Percentiles rank a stretch among this genome's conserved stretches.
These are phyloP conservation scores for Pholiota molesta DNA, from an alignment of 768 basidiomycete genomes.

Conservation along the genomic window DNA sequence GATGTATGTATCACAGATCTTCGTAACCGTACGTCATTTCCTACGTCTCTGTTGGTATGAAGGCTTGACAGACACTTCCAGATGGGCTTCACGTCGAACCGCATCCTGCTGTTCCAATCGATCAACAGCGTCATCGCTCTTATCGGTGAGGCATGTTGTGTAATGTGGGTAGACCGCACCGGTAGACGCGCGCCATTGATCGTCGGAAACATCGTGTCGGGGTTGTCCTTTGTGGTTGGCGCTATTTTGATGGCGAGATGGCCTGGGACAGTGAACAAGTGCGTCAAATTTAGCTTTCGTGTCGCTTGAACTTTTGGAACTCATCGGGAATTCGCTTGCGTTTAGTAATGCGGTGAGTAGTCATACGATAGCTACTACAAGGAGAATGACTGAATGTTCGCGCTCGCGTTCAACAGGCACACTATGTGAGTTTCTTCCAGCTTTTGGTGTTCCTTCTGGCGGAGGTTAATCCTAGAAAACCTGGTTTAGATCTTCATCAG, in stretches of 20 bases:
- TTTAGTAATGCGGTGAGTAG: slow-evolving; percentile 38
- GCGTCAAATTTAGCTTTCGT: slow-evolving; percentile 10
- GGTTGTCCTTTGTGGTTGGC: slow-evolving; percentile 46
- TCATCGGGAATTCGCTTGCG: not conserved
- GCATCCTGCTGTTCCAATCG: slow-evolving; percentile 53
- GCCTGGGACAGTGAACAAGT: slow-evolving; percentile 48
- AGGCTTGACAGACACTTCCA: slow-evolving; percentile 3
- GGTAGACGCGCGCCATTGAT: slow-evolving; percentile 44
- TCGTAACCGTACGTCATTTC: slow-evolving; percentile 33
- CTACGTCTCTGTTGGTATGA: no score
- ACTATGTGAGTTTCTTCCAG: slow-evolving; percentile 33
- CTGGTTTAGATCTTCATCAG: slow-evolving; percentile 42
- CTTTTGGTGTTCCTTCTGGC: not conserved
- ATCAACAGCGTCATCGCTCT: slow-evolving; percentile 58
- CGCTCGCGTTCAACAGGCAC: slow-evolving; percentile 29
- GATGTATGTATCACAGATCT: slow-evolving; percentile 28
- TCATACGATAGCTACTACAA: no score
- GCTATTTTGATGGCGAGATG: slow-evolving; percentile 46
- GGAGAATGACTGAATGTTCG: not conserved
- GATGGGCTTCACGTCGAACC: slow-evolving; percentile 48
- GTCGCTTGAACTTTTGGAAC: not conserved
- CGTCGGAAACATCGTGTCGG: slow-evolving; percentile 43
- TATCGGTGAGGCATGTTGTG: slow-evolving; percentile 51
- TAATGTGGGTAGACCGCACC: slow-evolving; percentile 45
- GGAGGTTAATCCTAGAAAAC: not conserved